Evolutionary conservation across 2,329 filamentous ascomycete species (phyloP).

Genomic region (Phaeosphaeriaceae sp.): DNA sequence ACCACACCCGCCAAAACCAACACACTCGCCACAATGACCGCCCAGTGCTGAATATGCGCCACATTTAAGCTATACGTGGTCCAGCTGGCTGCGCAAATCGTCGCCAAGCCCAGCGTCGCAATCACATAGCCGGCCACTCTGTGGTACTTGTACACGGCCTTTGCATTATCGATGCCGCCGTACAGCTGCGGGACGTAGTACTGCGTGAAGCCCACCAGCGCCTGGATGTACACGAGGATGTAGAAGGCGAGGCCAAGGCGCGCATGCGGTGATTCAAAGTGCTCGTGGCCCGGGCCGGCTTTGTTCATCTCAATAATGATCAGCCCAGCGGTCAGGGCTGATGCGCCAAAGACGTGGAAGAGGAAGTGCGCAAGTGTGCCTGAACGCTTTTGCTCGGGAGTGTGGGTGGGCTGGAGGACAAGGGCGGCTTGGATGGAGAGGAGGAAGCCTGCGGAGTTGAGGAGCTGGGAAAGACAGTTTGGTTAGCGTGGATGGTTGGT

Average conservation of each 20-base stretch:
- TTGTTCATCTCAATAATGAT: slow-evolving; percentile 87
- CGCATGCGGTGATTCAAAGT: slow-evolving; percentile 83
- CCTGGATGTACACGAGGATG: slow-evolving; percentile 73
- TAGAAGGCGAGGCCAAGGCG: slow-evolving; percentile 82
- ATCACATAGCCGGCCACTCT: slow-evolving; percentile 77
- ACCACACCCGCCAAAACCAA: slow-evolving; percentile 75
- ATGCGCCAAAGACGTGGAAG: slow-evolving; percentile 71
- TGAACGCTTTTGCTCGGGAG: slow-evolving; percentile 72
- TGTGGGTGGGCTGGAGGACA: slow-evolving; percentile 85
- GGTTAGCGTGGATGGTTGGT: slow-evolving; percentile 14
- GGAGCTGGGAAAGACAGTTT: slow-evolving; percentile 45
- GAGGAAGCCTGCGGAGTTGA: slow-evolving; percentile 71
- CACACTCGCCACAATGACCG: slow-evolving; percentile 68
- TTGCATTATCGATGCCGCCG: slow-evolving; percentile 79
- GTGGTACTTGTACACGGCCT: slow-evolving; percentile 90
- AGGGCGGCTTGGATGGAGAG: slow-evolving; percentile 81
- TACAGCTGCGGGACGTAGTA: slow-evolving; percentile 78
- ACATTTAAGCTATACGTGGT: slow-evolving; percentile 76
- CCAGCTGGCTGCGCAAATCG: slow-evolving; percentile 75
- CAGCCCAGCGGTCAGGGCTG: slow-evolving; percentile 69
- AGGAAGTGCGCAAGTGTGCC: slow-evolving; percentile 71
- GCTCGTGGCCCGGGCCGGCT: slow-evolving; percentile 66
- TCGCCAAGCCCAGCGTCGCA: slow-evolving; percentile 73
- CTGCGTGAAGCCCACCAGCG: slow-evolving; percentile 80
- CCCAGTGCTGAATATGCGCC: slow-evolving; percentile 78